Evolutionary conservation across 495 filamentous ascomycete genomes (phyloP).

Genomic region (Aspergillus leporis): DNA sequence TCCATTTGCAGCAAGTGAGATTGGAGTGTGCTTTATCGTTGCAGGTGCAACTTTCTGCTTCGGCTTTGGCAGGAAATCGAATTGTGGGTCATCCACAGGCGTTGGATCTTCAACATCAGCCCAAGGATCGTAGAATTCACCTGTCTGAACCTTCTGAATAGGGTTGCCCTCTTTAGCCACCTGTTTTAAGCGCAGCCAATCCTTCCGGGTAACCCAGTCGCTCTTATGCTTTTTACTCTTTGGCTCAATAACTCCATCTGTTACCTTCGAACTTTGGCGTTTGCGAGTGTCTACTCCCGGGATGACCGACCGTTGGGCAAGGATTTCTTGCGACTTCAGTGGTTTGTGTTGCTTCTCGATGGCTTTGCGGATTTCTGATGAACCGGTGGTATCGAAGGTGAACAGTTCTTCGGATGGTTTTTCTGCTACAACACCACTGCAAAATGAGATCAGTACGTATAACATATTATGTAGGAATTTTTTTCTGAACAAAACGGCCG

Average conservation of each 20-base stretch:
- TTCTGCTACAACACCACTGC: slow-evolving; percentile 79
- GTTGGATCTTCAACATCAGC: slow-evolving; percentile 47
- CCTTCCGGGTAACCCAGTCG: slow-evolving; percentile 76
- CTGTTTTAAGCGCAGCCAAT: slow-evolving; percentile 71
- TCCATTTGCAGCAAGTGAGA: slow-evolving; percentile 76
- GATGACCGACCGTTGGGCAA: slow-evolving; percentile 78
- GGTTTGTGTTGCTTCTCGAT: slow-evolving; percentile 67
- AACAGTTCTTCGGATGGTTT: slow-evolving; percentile 80
- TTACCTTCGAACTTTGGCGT: slow-evolving; percentile 56
- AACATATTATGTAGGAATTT: not conserved
- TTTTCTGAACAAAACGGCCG: not conserved
- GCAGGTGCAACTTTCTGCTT: slow-evolving; percentile 69
- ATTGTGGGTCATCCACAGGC: slow-evolving; percentile 48
- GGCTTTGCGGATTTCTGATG: slow-evolving; percentile 57
- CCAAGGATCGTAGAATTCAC: slow-evolving; percentile 76
- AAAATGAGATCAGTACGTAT: not conserved
- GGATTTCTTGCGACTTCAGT: slow-evolving; percentile 87
- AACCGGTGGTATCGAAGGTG: slow-evolving; percentile 73
- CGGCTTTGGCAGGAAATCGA: slow-evolving; percentile 62
- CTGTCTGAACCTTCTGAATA: slow-evolving; percentile 52
- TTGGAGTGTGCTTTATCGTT: slow-evolving; percentile 72
- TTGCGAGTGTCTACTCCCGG: slow-evolving; percentile 76
- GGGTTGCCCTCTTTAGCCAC: slow-evolving; percentile 73
- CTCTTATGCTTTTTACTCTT: slow-evolving; percentile 70
- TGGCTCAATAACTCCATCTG: slow-evolving; percentile 67